Evolutionary conservation across 2,329 filamentous ascomycete genomes (phyloP), one percentile per base, ranked within the genome.

Genomic region (Tolypocladium guangdongense): DNA sequence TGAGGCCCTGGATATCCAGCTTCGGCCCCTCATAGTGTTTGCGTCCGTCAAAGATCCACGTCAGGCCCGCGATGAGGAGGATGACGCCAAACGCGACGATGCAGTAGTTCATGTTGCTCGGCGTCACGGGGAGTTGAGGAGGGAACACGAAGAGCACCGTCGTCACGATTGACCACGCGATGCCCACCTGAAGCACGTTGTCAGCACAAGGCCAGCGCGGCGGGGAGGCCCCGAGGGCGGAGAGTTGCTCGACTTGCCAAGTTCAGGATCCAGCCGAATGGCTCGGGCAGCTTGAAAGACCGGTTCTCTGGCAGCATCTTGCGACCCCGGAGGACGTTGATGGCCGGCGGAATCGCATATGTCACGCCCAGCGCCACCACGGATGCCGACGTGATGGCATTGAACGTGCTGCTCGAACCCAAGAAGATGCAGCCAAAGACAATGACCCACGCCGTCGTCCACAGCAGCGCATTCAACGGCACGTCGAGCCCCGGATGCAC

Each of bases 131-230:
- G 4, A 83, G 63, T 8, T 76, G 76, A 0, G 87, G 86, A 3
- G 87, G 87, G 68, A 90, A 88, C 22, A 89, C 75, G 68, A 90
- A 90, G 0, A 90, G 74, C 1, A 89, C 81, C 0, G 85, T 89
- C 0, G 86, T 90, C n/a, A 90, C 65, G 14, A 81, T 69, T 1
- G 84, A 80, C 68, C 86, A 90, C 0, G 72, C 71, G 48, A 90
- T 74, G 6, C 86, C 86, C 32, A 67, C 54, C 60, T 62, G 30
- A 32, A 10, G n/a, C n/a, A 8, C 14, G 18, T 3, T 7, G 24
- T 50, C 3, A 38, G 24, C 8, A 10, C 33, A 8, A 2, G 4
- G 41, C 5, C 32, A 20, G 1, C 22, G 45, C 47, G 39, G 2
- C 12, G 5, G 7, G 7, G 22, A 14, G 12, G 10, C 20, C 6